Evolutionary conservation across 2,329 filamentous ascomycete species (phyloP), one percentile per base, ranked within the genome.

Genomic region (Aphanocladium album): DNA sequence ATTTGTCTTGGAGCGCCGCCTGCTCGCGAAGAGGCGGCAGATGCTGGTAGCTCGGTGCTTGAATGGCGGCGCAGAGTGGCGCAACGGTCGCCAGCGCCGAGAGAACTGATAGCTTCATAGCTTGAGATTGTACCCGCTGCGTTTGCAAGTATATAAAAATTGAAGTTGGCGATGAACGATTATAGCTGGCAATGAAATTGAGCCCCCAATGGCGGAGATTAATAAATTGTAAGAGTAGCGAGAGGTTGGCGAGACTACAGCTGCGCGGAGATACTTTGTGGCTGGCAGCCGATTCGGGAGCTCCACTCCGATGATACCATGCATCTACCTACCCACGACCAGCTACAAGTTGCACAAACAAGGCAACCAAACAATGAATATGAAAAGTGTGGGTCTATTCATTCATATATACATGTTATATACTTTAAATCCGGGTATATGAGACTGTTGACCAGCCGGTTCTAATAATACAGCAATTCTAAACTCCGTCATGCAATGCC

Each of bases 1-100:
- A 81, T 3, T 64, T 69, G 63, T 81, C 72, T 51, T 79, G 70
- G 16, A 80, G 70, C 5, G 67, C 63, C 1, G 77, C 74, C 65
- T 80, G 78, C 57, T 64, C 62, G 21, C 62, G 61, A n/a, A 64
- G 60, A 37, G 62, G 12, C 5, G 62, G 62, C 2, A 64, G 62
- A 39, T 47, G 37, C 33, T 64, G 62, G 46, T 62, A 62, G 14
- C 30, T 41, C 11, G 62, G 62, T 17, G 47, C 56, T 16, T 52
- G 27, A 5, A n/a, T 7, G 27, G 57, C 52, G 37, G 41, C 57
- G 19, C 17, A 45, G 47, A 51, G 37, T 19, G 57, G 30, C 39
- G 49, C 39, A 4, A 39, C 19, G 27, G 47, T 19, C 9, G 57
- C 49, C 17, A 52, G 23, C n/a, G 39, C 27, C 16, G 49, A n/a